These are phyloP conservation scores for Curvularia sp. DNA, from an alignment of 2,329 filamentous ascomycete species.

Conservation along the genomic window DNA sequence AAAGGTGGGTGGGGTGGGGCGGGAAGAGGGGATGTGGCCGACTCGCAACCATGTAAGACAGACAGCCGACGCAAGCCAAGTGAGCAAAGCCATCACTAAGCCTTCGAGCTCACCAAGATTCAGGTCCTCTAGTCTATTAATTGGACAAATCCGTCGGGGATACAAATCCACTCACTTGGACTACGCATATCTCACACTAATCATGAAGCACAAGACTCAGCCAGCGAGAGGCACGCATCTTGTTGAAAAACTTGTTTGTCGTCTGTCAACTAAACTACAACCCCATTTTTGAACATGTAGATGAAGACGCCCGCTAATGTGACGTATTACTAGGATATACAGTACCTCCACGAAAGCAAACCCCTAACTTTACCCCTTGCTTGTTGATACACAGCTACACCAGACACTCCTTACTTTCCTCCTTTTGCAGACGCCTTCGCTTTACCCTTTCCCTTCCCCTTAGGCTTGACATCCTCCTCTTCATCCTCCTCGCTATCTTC, in stretches of 20 bases:
- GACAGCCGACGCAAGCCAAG: neutral
- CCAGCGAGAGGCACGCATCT: too few species aligned
- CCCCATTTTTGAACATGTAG: neutral
- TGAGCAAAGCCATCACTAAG: neutral
- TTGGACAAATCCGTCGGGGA: neutral
- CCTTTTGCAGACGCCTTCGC: conserved; percentile 51
- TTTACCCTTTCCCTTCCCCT: conserved; percentile 52
- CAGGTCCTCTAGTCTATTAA: neutral
- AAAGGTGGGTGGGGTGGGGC: conserved; percentile 1
- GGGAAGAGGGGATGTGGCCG: neutral
- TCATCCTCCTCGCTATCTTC: conserved; percentile 46
- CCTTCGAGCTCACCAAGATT: neutral
- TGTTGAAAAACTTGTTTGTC: neutral
- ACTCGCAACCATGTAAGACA: neutral
- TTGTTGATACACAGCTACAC: neutral
- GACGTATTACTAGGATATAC: neutral
- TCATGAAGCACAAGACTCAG: neutral
- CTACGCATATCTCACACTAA: too few species aligned
- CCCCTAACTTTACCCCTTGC: neutral
- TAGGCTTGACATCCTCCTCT: conserved; percentile 60
- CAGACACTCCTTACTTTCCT: conserved; percentile 10
- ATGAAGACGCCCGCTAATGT: neutral
- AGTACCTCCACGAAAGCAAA: neutral
- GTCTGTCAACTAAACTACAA: neutral
- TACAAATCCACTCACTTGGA: neutral